Evolutionary conservation across 306 rosid species (phyloP).

Genomic region (Glycyrrhiza uralensis): DNA sequence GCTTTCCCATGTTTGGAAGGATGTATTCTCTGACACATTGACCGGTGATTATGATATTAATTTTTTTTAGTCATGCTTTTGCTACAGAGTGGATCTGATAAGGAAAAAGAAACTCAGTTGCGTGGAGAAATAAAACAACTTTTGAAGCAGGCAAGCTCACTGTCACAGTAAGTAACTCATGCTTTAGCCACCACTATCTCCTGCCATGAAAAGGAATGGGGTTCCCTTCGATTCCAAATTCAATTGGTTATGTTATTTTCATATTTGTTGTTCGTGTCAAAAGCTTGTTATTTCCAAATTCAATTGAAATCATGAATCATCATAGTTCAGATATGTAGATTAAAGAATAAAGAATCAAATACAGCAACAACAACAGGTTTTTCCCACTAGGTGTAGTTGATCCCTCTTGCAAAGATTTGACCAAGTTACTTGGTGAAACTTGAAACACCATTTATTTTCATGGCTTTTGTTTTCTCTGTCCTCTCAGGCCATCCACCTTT

Average conservation of each 20-base stretch:
- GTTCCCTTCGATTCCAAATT: background rate
- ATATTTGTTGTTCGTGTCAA: background rate
- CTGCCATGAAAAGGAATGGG: background rate
- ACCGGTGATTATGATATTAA: background rate
- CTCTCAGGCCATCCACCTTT: slow-evolving; percentile 79
- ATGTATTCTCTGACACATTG: background rate
- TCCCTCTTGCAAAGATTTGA: background rate
- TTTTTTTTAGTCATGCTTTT: slow-evolving; percentile 17
- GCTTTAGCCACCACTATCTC: background rate
- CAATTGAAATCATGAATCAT: background rate
- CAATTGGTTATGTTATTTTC: background rate
- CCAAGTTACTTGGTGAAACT: background rate
- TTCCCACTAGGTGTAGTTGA: background rate
- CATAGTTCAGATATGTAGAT: slow-evolving; percentile 3
- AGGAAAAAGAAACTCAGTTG: slow-evolving; percentile 42
- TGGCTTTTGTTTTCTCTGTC: background rate
- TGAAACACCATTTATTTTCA: background rate
- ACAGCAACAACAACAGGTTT: background rate
- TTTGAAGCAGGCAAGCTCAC: slow-evolving; percentile 68
- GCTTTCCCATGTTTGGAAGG: background rate
- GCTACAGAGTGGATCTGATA: slow-evolving; percentile 47
- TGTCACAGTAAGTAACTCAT: slow-evolving; percentile 69
- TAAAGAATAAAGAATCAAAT: slow-evolving; percentile 7
- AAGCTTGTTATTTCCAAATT: background rate
- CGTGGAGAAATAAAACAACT: slow-evolving; percentile 66